Conservation (phyloP, 2,329 filamentous ascomycete species). For the Xylariaceae sp. region DNA sequence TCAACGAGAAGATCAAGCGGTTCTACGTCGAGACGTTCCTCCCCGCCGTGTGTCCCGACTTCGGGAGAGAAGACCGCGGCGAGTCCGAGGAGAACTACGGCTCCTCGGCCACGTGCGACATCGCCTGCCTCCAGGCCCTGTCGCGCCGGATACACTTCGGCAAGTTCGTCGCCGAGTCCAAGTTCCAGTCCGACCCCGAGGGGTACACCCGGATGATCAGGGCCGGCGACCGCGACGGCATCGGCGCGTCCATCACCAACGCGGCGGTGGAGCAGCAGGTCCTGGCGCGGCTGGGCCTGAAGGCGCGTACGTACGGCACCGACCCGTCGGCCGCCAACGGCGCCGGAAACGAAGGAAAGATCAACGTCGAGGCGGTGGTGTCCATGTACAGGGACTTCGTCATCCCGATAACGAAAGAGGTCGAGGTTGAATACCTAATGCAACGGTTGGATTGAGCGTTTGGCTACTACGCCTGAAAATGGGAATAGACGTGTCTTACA, state of each 20-base stretch:
- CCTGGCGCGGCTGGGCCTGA: constrained; percentile 80
- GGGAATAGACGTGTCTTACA: constrained; percentile 4
- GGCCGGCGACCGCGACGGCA: constrained; percentile 75
- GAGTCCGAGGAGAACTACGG: constrained; percentile 95
- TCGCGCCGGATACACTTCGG: constrained; percentile 94
- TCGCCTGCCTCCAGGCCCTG: constrained; percentile 84
- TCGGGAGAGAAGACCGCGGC: constrained; percentile 76
- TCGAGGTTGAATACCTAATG: constrained; percentile 98
- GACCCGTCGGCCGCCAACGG: constrained; percentile 69
- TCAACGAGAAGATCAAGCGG: constrained; percentile 83
- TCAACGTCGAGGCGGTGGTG: constrained; percentile 89
- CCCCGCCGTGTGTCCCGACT: constrained; percentile 78
- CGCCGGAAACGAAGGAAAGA: constrained; percentile 69
- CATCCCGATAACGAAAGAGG: constrained; percentile 95
- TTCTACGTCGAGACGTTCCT: constrained; percentile 85
- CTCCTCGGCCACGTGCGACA: constrained; percentile 87
- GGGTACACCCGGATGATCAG: constrained; percentile 82
- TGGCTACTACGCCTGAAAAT: not conserved
- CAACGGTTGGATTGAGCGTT: constrained; percentile 67
- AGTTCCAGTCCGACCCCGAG: constrained; percentile 83
- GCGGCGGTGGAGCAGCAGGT: constrained; percentile 88
- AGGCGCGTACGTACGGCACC: constrained; percentile 91
- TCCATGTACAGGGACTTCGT: constrained; percentile 90
- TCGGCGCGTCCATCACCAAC: constrained; percentile 90
- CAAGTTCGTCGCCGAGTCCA: constrained; percentile 96